Base-by-base conservation (phyloP, 805 yeast genomes). In the Candida easanensis region DNA sequence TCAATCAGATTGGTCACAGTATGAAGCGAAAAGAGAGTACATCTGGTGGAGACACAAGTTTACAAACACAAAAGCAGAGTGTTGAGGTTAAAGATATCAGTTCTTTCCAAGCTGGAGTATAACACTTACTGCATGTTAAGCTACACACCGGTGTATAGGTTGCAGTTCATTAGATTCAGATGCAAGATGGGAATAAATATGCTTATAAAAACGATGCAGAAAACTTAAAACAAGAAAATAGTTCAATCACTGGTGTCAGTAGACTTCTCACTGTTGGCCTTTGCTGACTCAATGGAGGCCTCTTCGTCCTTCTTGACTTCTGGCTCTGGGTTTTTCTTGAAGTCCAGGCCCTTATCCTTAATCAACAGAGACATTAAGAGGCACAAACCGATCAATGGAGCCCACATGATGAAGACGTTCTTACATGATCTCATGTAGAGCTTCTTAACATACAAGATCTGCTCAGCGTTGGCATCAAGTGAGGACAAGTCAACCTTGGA, bases 1-100 rank as follows among this genome's bases (percentile, higher is more conserved):
- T 59, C n/a, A 66, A 57, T 39, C 58, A 57, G 41, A 49, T 50
- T 13, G 20, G 38, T 21, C 42, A 39, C 23, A 23, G 42, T 20
- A 17, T 39, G 22, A 46, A 39, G 32, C 32, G 32, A 13, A 40
- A 42, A 19, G 40, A 44, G 30, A 26, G n/a, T 13, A 11, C 37
- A 16, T 16, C 37, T 5, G n/a, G n/a, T 16, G 35, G 21, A 14
- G n/a, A 23, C 30, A 18, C 19, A 14, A n/a, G 17, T 27, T 7
- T 5, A 3, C 18, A 33, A 23, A 8, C n/a, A n/a, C n/a, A 14
- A 20, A 21, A 15, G 7, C 33, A 38, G 33, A 30, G 23, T 11
- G 14, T 21, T 17, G 44, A 41, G 22, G 35, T 50, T 14, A 21
- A 18, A 11, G 49, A 48, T 19, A 38, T 48, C n/a, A 33, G 38